Evolutionary conservation across 1,284 basidiomycete species (phyloP).

Genomic region (Ceratobasidium sp.): DNA sequence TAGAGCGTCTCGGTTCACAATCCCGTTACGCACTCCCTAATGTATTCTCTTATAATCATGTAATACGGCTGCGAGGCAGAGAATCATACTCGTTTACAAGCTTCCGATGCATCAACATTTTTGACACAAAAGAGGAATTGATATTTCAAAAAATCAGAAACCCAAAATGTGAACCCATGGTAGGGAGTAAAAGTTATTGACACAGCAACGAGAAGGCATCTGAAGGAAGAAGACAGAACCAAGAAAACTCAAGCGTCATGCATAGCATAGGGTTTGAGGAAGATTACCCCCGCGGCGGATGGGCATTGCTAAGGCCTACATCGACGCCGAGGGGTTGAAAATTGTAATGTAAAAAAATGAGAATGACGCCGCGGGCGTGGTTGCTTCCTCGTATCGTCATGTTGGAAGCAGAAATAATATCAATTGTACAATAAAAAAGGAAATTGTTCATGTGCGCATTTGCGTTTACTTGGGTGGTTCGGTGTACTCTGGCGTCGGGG

Average conservation of each 20-base stretch:
- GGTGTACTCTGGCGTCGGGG: conserved; percentile 19
- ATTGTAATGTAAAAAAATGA: conserved; percentile 1
- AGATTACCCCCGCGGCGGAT: conserved; percentile 25
- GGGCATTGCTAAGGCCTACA: conserved; percentile 10
- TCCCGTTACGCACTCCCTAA: background rate
- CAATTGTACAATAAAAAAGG: background rate
- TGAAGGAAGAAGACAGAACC: background rate
- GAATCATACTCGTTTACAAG: background rate
- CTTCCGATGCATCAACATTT: background rate
- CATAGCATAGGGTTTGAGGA: background rate
- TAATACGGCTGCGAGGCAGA: background rate
- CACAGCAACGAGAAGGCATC: background rate
- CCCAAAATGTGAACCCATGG: background rate
- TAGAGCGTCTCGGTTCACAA: conserved; percentile 27
- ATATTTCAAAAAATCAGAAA: background rate
- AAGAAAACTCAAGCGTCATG: background rate
- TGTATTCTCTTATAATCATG: conserved; percentile 1
- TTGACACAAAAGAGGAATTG: conserved; percentile 10
- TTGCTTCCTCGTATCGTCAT: background rate
- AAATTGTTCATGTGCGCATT: background rate
- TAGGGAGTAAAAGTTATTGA: background rate
- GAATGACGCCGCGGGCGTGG: conserved; percentile 1
- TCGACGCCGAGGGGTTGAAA: conserved; percentile 22
- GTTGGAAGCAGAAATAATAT: background rate
- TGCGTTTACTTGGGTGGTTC: conserved; percentile 4